Evolutionary conservation across 2,329 filamentous ascomycete genomes (phyloP).

Genomic region (Pseudomassariella vexata): DNA sequence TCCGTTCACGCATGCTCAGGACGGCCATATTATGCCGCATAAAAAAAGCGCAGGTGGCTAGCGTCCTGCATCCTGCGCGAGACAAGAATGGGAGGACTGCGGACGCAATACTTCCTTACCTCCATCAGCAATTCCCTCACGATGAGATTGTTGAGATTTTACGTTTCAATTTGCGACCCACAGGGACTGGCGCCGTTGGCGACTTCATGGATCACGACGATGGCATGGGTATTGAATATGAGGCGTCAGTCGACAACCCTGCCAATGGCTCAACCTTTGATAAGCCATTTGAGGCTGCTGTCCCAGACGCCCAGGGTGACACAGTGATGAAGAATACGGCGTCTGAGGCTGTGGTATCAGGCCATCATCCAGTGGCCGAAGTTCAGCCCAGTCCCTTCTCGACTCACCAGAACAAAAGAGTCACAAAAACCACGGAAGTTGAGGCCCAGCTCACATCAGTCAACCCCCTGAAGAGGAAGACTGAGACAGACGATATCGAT

Average conservation of each 20-base stretch:
- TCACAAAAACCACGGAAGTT: constrained; percentile 18
- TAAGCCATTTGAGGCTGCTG: constrained; percentile 11
- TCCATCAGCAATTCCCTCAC: constrained; percentile 59
- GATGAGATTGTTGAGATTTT: constrained; percentile 68
- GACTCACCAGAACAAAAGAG: constrained; percentile 9
- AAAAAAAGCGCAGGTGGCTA: constrained; percentile 71
- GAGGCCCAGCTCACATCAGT: constrained; percentile 10
- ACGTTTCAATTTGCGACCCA: constrained; percentile 49
- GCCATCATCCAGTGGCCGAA: constrained; percentile 8
- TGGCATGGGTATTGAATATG: constrained; percentile 25
- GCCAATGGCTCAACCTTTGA: constrained; percentile 18
- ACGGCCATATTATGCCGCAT: constrained; percentile 68
- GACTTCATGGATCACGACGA: constrained; percentile 30
- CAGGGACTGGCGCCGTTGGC: constrained; percentile 17
- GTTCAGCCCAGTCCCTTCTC: constrained; percentile 17
- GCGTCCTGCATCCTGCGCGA: constrained; percentile 72
- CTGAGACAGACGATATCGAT: constrained; percentile 27
- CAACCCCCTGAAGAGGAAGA: constrained; percentile 35
- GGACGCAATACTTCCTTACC: constrained; percentile 73
- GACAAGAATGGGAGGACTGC: constrained; percentile 57
- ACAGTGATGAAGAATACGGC: constrained; percentile 1
- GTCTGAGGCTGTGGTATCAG: constrained; percentile 7
- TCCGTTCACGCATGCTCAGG: constrained; percentile 73
- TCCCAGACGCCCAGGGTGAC: constrained; percentile 5
- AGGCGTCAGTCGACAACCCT: constrained; percentile 15